Evolutionary conservation across 2,329 filamentous ascomycete genomes (phyloP), one percentile per base, ranked within the genome.

Genomic region (Fusarium globosum): DNA sequence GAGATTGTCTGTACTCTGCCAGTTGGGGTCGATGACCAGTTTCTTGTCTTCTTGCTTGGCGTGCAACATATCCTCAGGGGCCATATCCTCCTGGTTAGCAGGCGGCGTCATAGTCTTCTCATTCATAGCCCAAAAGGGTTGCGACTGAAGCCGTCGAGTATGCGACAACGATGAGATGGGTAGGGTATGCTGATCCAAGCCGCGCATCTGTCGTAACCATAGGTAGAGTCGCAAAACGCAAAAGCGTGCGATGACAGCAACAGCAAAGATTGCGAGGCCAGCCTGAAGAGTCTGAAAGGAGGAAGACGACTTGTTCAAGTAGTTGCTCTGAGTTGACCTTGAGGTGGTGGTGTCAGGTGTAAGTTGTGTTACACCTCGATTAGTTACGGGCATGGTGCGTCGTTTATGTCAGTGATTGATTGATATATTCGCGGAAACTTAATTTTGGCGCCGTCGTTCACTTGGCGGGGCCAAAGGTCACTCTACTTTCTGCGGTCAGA

Each of bases 401-500:
- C 59, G 65, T 69, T 69, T 69, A 69, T 75, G 68, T 74, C 66
- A 76, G 74, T 78, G 69, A 56, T 75, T 69, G 65, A 69, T 69
- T 76, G 74, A 74, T 72, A 61, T 75, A 58, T 72, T 72, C 64
- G 68, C 62, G 68, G 72, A 69, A 79, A 80, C 72, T 74, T 67
- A 76, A 77, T 72, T 78, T 78, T 79, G 78, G 77, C 77, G 76
- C 74, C 75, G 78, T 79, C 73, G 75, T 79, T 73, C 73, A 76
- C 45, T 69, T 65, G 45, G 80, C 78, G 79, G 79, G 79, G 79
- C 71, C 71, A 71, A 38, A 72, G 77, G 78, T 80, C 76, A 77
- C 77, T 79, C 74, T 81, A 80, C 79, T 78, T 76, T 76, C 76
- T 79, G 79, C 76, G 72, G 79, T 80, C 79, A 81, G 79, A 81